Base-by-base conservation (phyloP, 768 basidiomycete species). In the Mycena capillaripes region DNA sequence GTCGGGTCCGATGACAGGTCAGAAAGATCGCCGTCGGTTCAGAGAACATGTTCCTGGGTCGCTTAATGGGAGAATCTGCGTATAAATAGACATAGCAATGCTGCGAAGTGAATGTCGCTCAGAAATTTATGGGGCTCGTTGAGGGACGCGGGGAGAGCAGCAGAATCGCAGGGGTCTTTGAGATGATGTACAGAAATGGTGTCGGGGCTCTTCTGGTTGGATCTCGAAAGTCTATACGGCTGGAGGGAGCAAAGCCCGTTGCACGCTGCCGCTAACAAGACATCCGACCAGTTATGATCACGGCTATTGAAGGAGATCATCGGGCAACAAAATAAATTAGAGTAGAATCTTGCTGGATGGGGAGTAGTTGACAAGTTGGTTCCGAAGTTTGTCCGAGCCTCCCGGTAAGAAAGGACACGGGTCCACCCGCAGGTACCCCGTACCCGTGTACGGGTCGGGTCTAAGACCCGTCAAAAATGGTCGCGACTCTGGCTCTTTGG, bases 211-310 rank as follows among this genome's bases (percentile, higher is more conserved):
- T 58, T 58, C 57, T 58, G 30, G 56, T 21, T 57, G 56, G 56
- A 57, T 57, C 34, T 58, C 36, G 57, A 60, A 42, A 60, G 59
- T 60, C 59, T 60, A 21, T 60, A 46, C 59, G 40, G 59, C 59
- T 27, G 59, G 59, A 46, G 46, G 16, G 59, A 60, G 40, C 59
- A 60, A 60, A 60, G 42, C 59, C 59, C 29, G 59, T 46, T 60
- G 59, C 25, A 60, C 59, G n/a, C n/a, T n/a, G 59, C 42, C 59
- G 42, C 59, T 38, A 38, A 58, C 59, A 32, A 21, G 40, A 60
- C 58, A 59, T 60, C 59, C 59, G 59, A 60, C 59, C 59, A 60
- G 59, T 44, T 46, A 60, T 42, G 40, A 60, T 46, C 59, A 60
- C 38, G 59, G 59, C 59, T 42, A 60, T 46, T 60, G 59, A 60